Base-by-base conservation (phyloP, 1,284 basidiomycete genomes). In the Malassezia japonica region DNA sequence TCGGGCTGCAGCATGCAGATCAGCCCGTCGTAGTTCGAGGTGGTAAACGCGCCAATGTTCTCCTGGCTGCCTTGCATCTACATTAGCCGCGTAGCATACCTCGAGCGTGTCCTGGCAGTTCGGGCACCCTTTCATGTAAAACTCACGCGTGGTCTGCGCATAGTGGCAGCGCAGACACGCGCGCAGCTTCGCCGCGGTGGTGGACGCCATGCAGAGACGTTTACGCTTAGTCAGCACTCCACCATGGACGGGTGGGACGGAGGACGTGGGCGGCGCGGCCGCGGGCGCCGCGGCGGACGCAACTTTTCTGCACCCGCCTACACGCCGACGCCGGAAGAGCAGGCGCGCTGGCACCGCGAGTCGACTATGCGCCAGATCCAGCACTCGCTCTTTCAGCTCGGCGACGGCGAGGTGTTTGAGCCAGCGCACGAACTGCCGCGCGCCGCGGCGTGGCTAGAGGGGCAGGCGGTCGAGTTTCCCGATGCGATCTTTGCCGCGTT, bases 61-160 rank as follows among this genome's bases (percentile, higher is more conserved):
- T 95, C 91, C 13, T 81, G 78, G 55, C 82, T 85, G 21, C 84
- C 83, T 75, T 87, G 87, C 83, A 96, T 86, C 89, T 95, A 46
- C 15, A 28, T 28, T 5, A 39, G 27, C 9, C 18, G 31, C 12
- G 24, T 9, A 16, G 71, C 78, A 38, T 51, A 90, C 92, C 77
- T 91, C 85, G 73, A 96, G 81, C 61, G 92, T 79, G 64, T 92
- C 86, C 66, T 98, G 92, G 74, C 92, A 98, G 72, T 98, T 98
- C 32, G 92, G 92, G 72, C 92, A 98, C 3, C 92, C 92, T 37
- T 79, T 77, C 59, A 81, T 82, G 46, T 84, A 78, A 72, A 96
- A 98, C 62, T 96, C 92, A 48, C 79, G 77, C 0, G 87, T 82
- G 0, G 82, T 78, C 70, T 90, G 89, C 34, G 94, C 82, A 59